Evolutionary conservation across 2,329 filamentous ascomycete species (phyloP).

Genomic region (Epichloe sylvatica): DNA sequence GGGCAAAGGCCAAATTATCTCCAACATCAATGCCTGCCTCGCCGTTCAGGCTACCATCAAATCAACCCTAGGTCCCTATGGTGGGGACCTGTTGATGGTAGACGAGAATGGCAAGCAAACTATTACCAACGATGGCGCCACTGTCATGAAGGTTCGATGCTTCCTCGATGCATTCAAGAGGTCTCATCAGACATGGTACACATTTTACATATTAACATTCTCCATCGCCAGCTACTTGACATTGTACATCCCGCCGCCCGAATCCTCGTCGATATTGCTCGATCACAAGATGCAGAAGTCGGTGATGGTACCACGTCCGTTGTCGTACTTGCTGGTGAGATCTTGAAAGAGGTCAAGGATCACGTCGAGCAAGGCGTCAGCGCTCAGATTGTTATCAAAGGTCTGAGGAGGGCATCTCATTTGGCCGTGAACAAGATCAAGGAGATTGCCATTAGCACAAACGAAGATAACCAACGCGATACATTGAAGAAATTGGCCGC

Average conservation of each 20-base stretch:
- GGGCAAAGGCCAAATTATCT: constrained; percentile 89
- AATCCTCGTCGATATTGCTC: constrained; percentile 94
- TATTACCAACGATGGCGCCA: constrained; percentile 97
- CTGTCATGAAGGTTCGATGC: constrained; percentile 78
- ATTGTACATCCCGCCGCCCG: constrained; percentile 95
- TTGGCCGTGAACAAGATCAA: constrained; percentile 98
- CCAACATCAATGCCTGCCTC: constrained; percentile 96
- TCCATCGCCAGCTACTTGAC: constrained; percentile 60
- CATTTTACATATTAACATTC: neutral
- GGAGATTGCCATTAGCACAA: constrained; percentile 83
- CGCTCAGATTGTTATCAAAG: constrained; percentile 96
- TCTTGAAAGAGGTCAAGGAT: constrained; percentile 92
- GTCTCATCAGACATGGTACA: neutral
- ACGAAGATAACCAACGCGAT: constrained; percentile 70
- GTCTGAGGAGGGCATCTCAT: constrained; percentile 68
- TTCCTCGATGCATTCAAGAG: neutral
- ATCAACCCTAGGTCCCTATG: constrained; percentile 89
- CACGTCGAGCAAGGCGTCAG: constrained; percentile 94
- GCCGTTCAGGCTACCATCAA: constrained; percentile 94
- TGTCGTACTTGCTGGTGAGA: constrained; percentile 92
- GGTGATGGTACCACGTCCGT: constrained; percentile 97
- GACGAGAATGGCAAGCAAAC: constrained; percentile 92
- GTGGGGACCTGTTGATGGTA: constrained; percentile 89
- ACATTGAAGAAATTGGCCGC: constrained; percentile 80
- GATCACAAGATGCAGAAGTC: constrained; percentile 97